Evolutionary conservation across 2,329 filamentous ascomycete species (phyloP).

Genomic region (Bipolaris gigantea): DNA sequence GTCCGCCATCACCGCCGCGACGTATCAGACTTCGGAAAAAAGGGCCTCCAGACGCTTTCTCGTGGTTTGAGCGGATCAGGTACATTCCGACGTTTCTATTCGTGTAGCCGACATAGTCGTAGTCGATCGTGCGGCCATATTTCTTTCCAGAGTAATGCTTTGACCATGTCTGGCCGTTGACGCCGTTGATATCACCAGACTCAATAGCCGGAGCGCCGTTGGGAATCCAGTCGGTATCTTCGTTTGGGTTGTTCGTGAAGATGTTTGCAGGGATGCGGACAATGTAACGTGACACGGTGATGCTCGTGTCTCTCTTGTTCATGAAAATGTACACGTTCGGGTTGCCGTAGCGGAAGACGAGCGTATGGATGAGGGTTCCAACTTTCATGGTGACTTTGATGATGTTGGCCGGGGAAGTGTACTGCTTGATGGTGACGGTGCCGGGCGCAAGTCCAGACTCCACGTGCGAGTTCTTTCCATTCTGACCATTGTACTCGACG

Average conservation of each 20-base stretch:
- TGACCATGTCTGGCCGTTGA: conserved; percentile 41
- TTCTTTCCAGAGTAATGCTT: conserved; percentile 48
- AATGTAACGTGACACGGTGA: conserved; percentile 48
- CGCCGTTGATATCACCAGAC: conserved; percentile 24
- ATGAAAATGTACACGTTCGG: conserved; percentile 56
- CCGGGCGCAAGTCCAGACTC: conserved; percentile 59
- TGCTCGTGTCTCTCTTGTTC: conserved; percentile 47
- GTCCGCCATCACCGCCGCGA: conserved; percentile 39
- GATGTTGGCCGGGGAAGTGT: conserved; percentile 35
- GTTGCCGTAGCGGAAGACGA: conserved; percentile 61
- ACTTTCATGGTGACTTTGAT: conserved; percentile 63
- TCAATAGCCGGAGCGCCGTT: conserved; percentile 20
- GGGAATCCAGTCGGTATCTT: conserved; percentile 41
- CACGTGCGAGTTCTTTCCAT: conserved; percentile 54
- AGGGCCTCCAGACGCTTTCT: conserved; percentile 46
- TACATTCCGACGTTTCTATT: conserved; percentile 44
- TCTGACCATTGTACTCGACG: conserved; percentile 53
- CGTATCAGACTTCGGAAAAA: conserved; percentile 49
- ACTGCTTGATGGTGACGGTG: conserved; percentile 51
- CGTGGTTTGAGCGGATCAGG: conserved; percentile 48
- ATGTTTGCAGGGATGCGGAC: conserved; percentile 27
- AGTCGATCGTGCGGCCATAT: conserved; percentile 46
- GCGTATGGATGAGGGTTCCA: conserved; percentile 61
- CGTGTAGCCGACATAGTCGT: conserved; percentile 46
- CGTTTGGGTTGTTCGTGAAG: conserved; percentile 36